Evolutionary conservation across 768 basidiomycete genomes (phyloP), one percentile per base, ranked within the genome.

Genomic region (Termitomyces sp.): DNA sequence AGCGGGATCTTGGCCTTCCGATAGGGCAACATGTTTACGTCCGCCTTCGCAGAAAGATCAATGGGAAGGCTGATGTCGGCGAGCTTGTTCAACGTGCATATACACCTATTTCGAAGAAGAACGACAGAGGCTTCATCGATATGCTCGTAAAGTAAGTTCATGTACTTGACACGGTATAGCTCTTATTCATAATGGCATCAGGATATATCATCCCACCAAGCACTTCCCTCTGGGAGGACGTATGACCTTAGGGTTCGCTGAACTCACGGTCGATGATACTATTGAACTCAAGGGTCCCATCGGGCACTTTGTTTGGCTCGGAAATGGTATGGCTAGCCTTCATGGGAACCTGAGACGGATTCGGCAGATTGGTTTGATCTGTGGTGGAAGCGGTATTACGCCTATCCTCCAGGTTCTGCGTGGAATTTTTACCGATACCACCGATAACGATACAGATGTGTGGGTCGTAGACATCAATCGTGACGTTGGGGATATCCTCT

Each of bases 11-110:
- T 5, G 86, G 86, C 9, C 71, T 87, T 31, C 82, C 82, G 0
- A 74, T 79, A n/a, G 86, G 86, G 4, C 83, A 86, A 56, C 86
- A 87, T 63, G 79, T 86, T 49, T 84, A 82, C 63, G 77, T 82
- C 6, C 78, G 85, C 1, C 67, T 86, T 14, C 68, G 70, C 32
- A 68, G 76, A 49, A 80, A 81, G 45, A 53, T 55, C 1, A 52
- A 40, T 10, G 63, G 59, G 4, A 69, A 68, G 48, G 60, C 60
- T 4, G 68, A 56, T 38, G 29, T 58, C 43, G 67, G 70, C 32
- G 78, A 85, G 53, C 48, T 83, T 11, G 77, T 86, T 0, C 84
- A 84, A 61, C 75, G 86, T 14, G 82, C 85, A 0, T 88, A 86
- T 61, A 87, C 85, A 0, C 86, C 86, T 0, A 75, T 86, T n/a